Evolutionary conservation across 2,329 filamentous ascomycete genomes (phyloP).

Genomic region (Hortaea werneckii): DNA sequence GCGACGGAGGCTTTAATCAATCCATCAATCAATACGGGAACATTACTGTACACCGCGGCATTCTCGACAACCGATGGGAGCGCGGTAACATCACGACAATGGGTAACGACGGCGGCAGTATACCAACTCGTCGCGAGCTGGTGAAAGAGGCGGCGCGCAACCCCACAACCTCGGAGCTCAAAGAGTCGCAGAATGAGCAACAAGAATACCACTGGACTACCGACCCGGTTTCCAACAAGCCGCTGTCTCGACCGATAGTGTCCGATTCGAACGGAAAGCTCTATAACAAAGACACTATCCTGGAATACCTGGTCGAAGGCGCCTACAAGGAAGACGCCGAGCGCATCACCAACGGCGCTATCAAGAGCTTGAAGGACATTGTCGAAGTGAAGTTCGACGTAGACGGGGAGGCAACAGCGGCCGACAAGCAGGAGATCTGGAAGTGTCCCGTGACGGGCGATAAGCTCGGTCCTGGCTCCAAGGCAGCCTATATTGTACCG

Average conservation of each 20-base stretch:
- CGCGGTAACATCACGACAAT: conserved; percentile 37
- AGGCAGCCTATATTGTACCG: conserved; percentile 80
- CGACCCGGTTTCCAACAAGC: conserved; percentile 74
- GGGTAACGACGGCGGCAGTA: conserved; percentile 96
- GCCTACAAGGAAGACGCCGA: conserved; percentile 51
- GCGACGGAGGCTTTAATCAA: no score
- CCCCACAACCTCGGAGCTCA: conserved; percentile 74
- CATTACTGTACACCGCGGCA: no score
- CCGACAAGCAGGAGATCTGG: conserved; percentile 48
- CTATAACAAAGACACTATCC: conserved; percentile 88
- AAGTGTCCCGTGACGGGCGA: conserved; percentile 84
- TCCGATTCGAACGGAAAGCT: conserved; percentile 75
- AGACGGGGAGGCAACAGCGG: conserved; percentile 35
- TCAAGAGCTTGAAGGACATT: conserved; percentile 76
- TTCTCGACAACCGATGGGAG: no score
- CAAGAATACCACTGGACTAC: conserved; percentile 78
- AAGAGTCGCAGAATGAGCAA: conserved; percentile 76
- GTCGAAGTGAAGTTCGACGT: conserved; percentile 71
- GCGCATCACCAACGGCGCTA: conserved; percentile 48
- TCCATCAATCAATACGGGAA: no score
- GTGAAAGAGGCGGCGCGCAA: conserved; percentile 84
- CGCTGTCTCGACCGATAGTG: conserved; percentile 64
- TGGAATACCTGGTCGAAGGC: conserved; percentile 54
- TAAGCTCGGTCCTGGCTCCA: conserved; percentile 66
- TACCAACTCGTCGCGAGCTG: conserved; percentile 88